These are phyloP conservation scores for Naegleria gruberi DNA, from an alignment of 208 protist genomes.

Conservation along the genomic window DNA sequence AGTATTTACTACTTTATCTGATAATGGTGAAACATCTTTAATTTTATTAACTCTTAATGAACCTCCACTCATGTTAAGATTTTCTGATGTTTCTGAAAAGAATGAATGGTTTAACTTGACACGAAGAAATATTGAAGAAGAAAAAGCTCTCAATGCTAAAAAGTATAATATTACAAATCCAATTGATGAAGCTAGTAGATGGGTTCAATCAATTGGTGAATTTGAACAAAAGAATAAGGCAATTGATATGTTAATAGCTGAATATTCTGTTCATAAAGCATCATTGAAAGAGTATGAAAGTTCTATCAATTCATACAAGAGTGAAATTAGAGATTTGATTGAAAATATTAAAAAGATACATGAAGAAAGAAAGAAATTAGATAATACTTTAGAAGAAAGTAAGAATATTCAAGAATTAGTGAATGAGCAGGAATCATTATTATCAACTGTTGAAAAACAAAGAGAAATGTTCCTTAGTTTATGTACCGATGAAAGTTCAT, in stretches of 20 bases:
- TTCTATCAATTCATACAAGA: not conserved
- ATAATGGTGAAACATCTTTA: not conserved
- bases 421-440: not conserved
- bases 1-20: not conserved
- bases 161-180: not conserved
- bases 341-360: not conserved
- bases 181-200: not conserved
- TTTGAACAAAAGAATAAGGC: not conserved
- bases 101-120: not conserved
- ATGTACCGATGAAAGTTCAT: not conserved
- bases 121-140: not conserved
- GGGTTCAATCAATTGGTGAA: not conserved
- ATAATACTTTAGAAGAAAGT: not conserved
- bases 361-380: conserved; percentile 1
- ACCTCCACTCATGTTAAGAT: not conserved
- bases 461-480: not conserved
- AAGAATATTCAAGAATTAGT: not conserved
- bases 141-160: not conserved
- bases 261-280: not conserved
- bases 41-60: not conserved
- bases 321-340: not conserved
- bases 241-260: not conserved
- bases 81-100: not conserved
- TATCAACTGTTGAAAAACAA: not conserved
- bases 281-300: not conserved